A percentile compares a stretch with the other conserved stretches of the same genome.
Conservation (phyloP, 2,329 filamentous ascomycete genomes). For the Alternaria ventricosa region DNA sequence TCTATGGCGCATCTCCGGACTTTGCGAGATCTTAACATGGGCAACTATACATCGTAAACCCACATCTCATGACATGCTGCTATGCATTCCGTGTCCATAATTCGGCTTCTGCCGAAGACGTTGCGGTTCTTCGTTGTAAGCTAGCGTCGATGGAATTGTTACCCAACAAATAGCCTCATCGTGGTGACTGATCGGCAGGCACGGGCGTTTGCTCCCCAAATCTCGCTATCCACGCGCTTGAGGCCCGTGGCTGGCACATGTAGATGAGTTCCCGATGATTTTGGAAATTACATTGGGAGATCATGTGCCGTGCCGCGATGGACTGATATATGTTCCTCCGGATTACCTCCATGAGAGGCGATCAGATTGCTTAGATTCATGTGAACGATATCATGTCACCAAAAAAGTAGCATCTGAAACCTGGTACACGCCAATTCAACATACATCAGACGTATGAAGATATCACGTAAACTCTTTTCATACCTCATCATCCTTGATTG, state of each 20-base stretch:
- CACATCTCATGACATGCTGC: background rate
- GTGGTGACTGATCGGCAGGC: background rate
- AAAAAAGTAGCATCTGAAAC: background rate
- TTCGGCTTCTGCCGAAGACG: background rate
- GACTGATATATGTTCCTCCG: background rate
- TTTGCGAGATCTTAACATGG: background rate
- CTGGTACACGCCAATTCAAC: background rate
- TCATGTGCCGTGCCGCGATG: background rate
- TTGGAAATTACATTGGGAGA: background rate
- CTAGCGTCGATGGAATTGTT: background rate
- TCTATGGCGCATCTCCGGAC: background rate
- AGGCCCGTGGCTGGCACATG: background rate
- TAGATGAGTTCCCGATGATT: background rate
- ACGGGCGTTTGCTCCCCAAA: background rate
- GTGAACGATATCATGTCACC: background rate
- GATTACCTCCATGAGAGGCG: background rate
- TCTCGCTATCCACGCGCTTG: background rate
- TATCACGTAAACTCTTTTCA: background rate
- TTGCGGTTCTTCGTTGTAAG: background rate
- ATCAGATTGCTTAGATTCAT: background rate
- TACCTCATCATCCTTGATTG: constrained; percentile 3
- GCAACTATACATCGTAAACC: background rate
- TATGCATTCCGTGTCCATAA: background rate
- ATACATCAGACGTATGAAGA: background rate
- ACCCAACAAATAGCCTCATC: background rate